Evolutionary conservation across 164 flowering plant genomes (phyloP).

Genomic region (Stephania cephalantha): DNA sequence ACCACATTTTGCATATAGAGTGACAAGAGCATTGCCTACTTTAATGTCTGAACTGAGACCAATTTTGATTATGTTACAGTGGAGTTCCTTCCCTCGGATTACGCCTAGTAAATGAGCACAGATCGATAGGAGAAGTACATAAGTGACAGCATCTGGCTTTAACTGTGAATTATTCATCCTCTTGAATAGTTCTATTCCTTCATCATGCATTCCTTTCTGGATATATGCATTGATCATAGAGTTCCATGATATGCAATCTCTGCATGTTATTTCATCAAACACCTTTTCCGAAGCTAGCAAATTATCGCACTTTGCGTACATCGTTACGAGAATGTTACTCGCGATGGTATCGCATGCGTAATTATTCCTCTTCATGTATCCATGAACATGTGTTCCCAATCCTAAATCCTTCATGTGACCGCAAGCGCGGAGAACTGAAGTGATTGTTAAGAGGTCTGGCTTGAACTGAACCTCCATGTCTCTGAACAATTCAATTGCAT

Average conservation of each 20-base stretch:
- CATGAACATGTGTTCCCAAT: conserved; percentile 30
- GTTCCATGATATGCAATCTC: conserved; percentile 46
- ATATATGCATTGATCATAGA: conserved; percentile 33
- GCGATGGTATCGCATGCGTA: conserved; percentile 26
- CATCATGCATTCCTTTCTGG: conserved; percentile 13
- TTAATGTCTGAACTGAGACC: conserved; percentile 30
- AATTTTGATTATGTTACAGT: conserved; percentile 27
- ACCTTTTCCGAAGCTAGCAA: conserved; percentile 26
- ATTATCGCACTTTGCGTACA: conserved; percentile 42
- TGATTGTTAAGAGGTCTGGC: conserved; percentile 36
- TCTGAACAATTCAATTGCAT: conserved; percentile 24
- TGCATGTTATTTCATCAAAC: conserved; percentile 25
- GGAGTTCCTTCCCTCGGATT: conserved; percentile 27
- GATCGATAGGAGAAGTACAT: conserved; percentile 26
- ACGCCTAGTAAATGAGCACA: conserved; percentile 23
- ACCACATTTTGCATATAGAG: conserved; percentile 68
- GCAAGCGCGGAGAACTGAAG: conserved; percentile 35
- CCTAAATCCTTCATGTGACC: conserved; percentile 29
- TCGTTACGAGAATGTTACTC: conserved; percentile 35
- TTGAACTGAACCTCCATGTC: conserved; percentile 28
- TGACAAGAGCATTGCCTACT: conserved; percentile 42
- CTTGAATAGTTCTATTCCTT: conserved; percentile 28
- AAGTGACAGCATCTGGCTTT: conserved; percentile 27
- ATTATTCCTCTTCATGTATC: conserved; percentile 24
- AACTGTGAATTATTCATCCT: conserved; percentile 22